Conservation (phyloP, 257 asterid species). For the Solanum chilense region DNA sequence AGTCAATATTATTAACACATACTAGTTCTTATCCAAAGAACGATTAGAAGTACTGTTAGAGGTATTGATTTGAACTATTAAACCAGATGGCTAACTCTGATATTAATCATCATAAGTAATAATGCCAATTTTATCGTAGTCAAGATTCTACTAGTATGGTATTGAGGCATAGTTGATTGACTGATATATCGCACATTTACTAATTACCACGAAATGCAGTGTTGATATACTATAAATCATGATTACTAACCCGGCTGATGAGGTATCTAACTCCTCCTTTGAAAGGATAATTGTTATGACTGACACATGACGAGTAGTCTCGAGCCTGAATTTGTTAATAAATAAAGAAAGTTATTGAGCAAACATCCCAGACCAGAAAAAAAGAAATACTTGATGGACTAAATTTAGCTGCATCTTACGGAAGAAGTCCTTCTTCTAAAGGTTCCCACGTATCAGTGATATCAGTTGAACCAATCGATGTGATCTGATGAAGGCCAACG, state of each 20-base stretch:
- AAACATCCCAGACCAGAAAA: neutral
- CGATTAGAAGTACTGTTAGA: neutral
- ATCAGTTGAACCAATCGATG: constrained; percentile 11
- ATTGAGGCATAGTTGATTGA: neutral
- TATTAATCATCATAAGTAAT: neutral
- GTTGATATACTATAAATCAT: neutral
- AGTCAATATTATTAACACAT: neutral
- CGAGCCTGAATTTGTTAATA: constrained; percentile 3
- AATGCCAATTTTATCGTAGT: neutral
- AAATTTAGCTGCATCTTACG: neutral
- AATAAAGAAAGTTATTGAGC: neutral
- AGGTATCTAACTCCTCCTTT: constrained; percentile 1
- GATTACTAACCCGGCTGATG: constrained; percentile 4
- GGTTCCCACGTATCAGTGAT: constrained; percentile 12
- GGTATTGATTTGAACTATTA: neutral
- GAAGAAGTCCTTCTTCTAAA: constrained; percentile 11
- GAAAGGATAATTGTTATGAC: constrained; percentile 8
- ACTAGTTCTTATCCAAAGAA: neutral
- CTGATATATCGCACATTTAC: neutral
- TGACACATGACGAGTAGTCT: constrained; percentile 12
- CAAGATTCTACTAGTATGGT: neutral
- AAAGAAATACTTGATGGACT: neutral
- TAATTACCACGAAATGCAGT: neutral
- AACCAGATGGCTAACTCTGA: neutral
- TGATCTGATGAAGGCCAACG: constrained; percentile 9